Base-by-base conservation (phyloP, 1,284 basidiomycete species). In the Trichosporon sp. region DNA sequence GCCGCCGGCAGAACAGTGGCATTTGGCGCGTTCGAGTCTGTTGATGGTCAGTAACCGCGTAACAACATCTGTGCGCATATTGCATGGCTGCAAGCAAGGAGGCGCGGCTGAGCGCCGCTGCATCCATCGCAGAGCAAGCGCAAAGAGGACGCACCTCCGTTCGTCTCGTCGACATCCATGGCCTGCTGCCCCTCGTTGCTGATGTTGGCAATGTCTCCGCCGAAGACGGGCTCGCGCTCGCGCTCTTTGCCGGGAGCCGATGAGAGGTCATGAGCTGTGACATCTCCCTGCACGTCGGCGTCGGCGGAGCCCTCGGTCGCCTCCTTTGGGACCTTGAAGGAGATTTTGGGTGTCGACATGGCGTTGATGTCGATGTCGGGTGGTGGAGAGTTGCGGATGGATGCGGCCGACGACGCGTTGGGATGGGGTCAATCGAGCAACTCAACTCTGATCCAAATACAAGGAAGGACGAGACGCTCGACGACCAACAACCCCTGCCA, bases 241-340 rank as follows among this genome's bases (percentile, higher is more conserved):
- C 78, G 71, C 63, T 81, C 79, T 62, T 81, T 81, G 23, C 80
- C 80, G 0, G 79, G 78, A 0, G 80, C 80, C 14, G 70, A 61
- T 6, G 75, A 61, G 23, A 78, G 66, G 63, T 80, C 77, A 56
- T 78, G 77, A 23, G 74, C 72, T 13, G 68, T 64, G 14, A 80
- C 79, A 56, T 73, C 73, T n/a, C 76, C 75, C 10, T 68, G 63
- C 5, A 70, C 67, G n/a, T 69, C 69, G 14, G 68, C 64, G 16
- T 64, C 69, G 6, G 67, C 56, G 14, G 66, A 62, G 16, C 49
- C 49, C 49, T 54, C 49, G 25, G 6, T 16, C 23, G 56, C 64
- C 10, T 64, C 70, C 16, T 69, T 63, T 3, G 74, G 68, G 10
- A 77, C 73, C 36, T 70, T 69, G 65, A 77, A 72, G 2, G 75